Evolutionary conservation across 2,329 filamentous ascomycete species (phyloP), one percentile per base, ranked within the genome.

Genomic region (Lecanoromycetidae sp.): DNA sequence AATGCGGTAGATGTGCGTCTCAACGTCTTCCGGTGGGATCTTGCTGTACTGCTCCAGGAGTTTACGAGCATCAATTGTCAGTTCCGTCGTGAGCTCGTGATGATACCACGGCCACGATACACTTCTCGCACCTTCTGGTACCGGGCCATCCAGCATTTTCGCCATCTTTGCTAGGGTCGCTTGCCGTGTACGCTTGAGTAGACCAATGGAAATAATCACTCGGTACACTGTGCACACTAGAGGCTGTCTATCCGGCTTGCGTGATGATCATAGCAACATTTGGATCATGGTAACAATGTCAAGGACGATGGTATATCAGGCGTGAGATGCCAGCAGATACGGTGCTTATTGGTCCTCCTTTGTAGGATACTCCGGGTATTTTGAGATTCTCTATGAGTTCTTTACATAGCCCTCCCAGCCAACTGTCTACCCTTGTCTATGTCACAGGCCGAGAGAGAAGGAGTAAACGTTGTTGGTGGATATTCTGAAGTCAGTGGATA

Each of bases 31-130:
- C 5, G 46, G 29, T 13, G 50, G 50, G 10, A 54, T 38, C n/a
- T 49, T 46, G 41, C 46, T 48, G 32, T 54, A 54, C 5, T 41
- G 25, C 27, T 52, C 48, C n/a, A 54, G 50, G 6, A 54, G 33
- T 9, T 38, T 42, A 8, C 46, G 41, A 10, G 52, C 50, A 15
- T 54, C 49, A 8, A 34, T 22, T 4, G 50, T 52, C 17, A 54
- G 15, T 25, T 54, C 50, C 3, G 42, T 42, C 13, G 45, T 51
- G 7, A 54, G 34, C n/a, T 41, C 37, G 23, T 52, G 52, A 26
- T 52, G 52, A 38, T 54, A 54, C 52, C 52, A 54, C 7, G 52
- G 52, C 52, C 49, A 54, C n/a, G 52, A 51, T 3, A 53, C 52
- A 30, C 52, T 53, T n/a, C 49, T 30, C 22, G 52, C 49, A 29